Conservation (phyloP, 768 basidiomycete genomes). For the Plicaturopsis crispa region DNA sequence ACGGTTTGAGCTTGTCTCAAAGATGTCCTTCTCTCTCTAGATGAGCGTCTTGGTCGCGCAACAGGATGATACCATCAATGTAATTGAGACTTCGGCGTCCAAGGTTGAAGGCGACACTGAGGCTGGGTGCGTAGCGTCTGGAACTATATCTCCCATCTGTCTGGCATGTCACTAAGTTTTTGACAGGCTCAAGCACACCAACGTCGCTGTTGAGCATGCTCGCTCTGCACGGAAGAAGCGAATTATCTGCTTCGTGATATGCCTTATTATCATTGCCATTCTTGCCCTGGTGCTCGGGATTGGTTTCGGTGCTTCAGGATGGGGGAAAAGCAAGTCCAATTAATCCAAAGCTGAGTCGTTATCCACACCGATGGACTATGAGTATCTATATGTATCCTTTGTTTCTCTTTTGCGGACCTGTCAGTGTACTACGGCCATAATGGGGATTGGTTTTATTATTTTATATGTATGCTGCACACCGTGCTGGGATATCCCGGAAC, state of each 20-base stretch:
- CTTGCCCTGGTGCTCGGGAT: slow-evolving; percentile 55
- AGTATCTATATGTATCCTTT: too few relatives aligned
- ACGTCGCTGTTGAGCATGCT: slow-evolving; percentile 61
- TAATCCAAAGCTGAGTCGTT: too few relatives aligned
- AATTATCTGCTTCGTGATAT: slow-evolving; percentile 77
- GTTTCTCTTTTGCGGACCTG: too few relatives aligned
- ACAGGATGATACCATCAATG: slow-evolving; percentile 68
- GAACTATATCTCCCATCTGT: neutral
- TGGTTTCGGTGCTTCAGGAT: slow-evolving; percentile 18
- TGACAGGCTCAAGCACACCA: slow-evolving; percentile 51
- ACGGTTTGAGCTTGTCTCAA: slow-evolving; percentile 2
- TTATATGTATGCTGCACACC: too few relatives aligned
- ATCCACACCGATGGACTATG: too few relatives aligned
- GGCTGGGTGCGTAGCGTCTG: slow-evolving; percentile 47
- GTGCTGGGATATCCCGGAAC: too few relatives aligned
- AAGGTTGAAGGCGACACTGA: slow-evolving; percentile 63
- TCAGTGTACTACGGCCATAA: too few relatives aligned
- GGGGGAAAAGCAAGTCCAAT: too few relatives aligned
- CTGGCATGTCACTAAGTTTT: slow-evolving; percentile 1
- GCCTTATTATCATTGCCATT: slow-evolving; percentile 45
- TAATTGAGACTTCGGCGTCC: slow-evolving; percentile 54
- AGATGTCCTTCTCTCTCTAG: slow-evolving; percentile 24
- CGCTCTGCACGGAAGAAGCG: slow-evolving; percentile 70
- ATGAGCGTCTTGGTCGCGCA: slow-evolving; percentile 75
- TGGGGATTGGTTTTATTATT: too few relatives aligned